Conservation (phyloP, 257 asterid genomes). For the Solanum ahanhuiri region DNA sequence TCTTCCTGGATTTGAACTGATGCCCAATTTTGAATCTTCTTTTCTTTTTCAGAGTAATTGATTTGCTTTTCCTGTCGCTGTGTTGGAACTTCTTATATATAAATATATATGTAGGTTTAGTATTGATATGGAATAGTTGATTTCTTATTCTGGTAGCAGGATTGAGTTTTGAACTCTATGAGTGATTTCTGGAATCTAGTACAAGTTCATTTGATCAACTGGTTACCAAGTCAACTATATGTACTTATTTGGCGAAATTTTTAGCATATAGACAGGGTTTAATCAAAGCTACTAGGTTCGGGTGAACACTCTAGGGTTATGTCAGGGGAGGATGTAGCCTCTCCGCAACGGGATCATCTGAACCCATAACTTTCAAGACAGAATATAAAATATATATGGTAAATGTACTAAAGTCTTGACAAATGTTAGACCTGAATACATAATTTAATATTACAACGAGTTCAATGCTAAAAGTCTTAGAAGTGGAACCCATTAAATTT, state of each 20-base stretch:
- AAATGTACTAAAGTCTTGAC: neutral
- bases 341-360: neutral
- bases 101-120: too few relatives aligned
- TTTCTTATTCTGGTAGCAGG: neutral
- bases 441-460: neutral
- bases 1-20: neutral
- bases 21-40: neutral
- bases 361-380: neutral
- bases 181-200: neutral
- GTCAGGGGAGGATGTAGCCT: neutral
- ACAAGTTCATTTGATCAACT: neutral
- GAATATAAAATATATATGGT: neutral
- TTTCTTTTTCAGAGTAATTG: neutral
- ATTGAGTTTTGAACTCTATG: neutral
- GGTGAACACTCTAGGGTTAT: neutral
- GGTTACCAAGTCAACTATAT: neutral
- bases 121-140: neutral
- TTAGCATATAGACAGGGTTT: neutral
- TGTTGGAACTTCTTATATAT: neutral
- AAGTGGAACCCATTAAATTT: neutral
- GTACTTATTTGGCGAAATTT: neutral
- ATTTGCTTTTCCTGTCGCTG: neutral
- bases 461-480: neutral
- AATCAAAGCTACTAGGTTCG: neutral
- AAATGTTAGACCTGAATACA: neutral